Percentiles rank a stretch among this genome's conserved stretches.
These are phyloP conservation scores for Tuber brumale DNA, from an alignment of 495 filamentous ascomycete genomes.

Conservation along the genomic window DNA sequence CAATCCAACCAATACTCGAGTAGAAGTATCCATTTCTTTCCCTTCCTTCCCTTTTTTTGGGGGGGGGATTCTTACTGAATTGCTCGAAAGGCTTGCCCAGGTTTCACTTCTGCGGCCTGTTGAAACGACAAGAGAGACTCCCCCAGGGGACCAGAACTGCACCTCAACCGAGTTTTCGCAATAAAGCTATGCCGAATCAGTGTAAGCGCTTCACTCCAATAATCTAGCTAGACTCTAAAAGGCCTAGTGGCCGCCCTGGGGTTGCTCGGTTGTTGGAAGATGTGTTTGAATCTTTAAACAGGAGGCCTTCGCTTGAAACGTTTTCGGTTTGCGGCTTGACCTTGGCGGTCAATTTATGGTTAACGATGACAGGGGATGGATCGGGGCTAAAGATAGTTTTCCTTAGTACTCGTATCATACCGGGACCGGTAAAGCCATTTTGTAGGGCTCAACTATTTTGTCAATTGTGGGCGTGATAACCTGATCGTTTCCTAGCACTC, in stretches of 20 bases:
- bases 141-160: not conserved
- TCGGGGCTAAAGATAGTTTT: not conserved
- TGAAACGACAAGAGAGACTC: not conserved
- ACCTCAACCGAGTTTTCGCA: not conserved
- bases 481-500: not conserved
- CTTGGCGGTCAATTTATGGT: conserved; percentile 1
- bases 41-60: not conserved
- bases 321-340: not conserved
- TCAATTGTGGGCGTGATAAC: not conserved
- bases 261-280: not conserved
- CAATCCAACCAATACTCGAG: not conserved
- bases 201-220: not conserved
- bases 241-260: not conserved
- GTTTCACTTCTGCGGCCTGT: not conserved
- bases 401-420: not conserved
- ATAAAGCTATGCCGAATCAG: not conserved
- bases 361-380: not conserved
- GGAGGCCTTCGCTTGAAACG: not conserved
- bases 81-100: not conserved
- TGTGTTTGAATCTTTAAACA: not conserved
- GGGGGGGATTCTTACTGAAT: not conserved
- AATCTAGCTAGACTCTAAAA: not conserved
- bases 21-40: not conserved
- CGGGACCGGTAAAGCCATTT: not conserved
- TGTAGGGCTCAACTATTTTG: not conserved